Conservation (phyloP, 2,329 filamentous ascomycete species). For the Hypocreales sp. region DNA sequence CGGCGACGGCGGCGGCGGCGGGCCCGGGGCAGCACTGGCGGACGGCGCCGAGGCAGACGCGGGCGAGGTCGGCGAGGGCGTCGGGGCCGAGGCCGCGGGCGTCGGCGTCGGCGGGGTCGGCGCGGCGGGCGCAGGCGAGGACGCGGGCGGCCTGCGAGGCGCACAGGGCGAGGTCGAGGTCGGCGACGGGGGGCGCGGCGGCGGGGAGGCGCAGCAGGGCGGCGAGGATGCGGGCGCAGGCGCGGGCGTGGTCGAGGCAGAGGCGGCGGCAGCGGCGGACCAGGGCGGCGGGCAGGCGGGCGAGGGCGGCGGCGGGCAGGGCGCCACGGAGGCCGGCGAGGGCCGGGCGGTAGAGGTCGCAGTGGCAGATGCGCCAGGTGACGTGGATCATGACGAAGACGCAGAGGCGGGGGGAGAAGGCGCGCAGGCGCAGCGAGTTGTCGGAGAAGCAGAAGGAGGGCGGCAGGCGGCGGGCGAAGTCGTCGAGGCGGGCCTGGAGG, state of each 20-base stretch:
- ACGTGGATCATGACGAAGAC: constrained; percentile 45
- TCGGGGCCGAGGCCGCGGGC: constrained; percentile 29
- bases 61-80: constrained; percentile 30
- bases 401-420: constrained; percentile 40
- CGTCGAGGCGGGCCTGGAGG: constrained; percentile 31
- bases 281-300: constrained; percentile 30
- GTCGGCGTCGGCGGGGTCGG: constrained; percentile 26
- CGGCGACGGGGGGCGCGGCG: constrained; percentile 35
- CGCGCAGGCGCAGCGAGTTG: constrained; percentile 36
- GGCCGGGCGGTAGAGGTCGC: constrained; percentile 38
- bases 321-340: constrained; percentile 36
- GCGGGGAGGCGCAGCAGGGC: constrained; percentile 34
- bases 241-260: constrained; percentile 36
- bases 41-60: constrained; percentile 34
- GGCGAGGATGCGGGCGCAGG: constrained; percentile 40
- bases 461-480: constrained; percentile 36
- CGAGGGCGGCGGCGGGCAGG: constrained; percentile 25
- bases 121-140: constrained; percentile 32
- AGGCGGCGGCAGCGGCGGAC: constrained; percentile 32
- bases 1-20: constrained; percentile 28
- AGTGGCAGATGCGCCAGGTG: constrained; percentile 43
- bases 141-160: constrained; percentile 39
- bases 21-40: constrained; percentile 34
- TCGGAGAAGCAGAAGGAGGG: constrained; percentile 42
- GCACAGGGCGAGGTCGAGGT: constrained; percentile 38